Percentiles rank a stretch among this genome's conserved stretches.
Evolutionary conservation across 2,329 filamentous ascomycete species (phyloP).

Genomic region (Beauveria caledonica): DNA sequence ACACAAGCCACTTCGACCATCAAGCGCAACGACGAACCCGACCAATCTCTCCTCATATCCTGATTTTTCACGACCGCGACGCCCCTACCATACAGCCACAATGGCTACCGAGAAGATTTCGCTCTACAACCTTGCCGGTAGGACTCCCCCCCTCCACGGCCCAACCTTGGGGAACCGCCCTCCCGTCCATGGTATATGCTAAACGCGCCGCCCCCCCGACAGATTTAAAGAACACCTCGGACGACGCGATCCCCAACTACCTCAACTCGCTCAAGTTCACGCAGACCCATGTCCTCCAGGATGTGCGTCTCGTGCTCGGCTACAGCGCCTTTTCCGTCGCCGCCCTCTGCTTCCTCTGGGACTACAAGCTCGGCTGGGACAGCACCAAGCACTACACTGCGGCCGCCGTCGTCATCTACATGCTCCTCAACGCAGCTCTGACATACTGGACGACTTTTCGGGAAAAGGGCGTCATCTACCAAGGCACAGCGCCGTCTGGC

Average conservation of each 20-base stretch:
- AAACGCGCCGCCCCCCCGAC: conserved; percentile 10
- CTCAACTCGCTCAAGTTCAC: conserved; percentile 79
- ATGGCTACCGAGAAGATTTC: conserved; percentile 50
- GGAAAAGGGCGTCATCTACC: conserved; percentile 76
- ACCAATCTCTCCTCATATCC: not conserved
- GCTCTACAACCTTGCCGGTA: conserved; percentile 60
- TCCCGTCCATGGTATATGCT: too few relatives aligned
- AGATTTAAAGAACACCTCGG: conserved; percentile 96
- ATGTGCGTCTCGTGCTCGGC: conserved; percentile 75
- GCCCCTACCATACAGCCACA: conserved; percentile 8
- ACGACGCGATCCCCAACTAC: conserved; percentile 91
- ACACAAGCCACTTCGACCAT: conserved; percentile 16
- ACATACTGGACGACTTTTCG: conserved; percentile 79
- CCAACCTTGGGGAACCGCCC: not conserved
- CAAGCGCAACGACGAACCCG: not conserved
- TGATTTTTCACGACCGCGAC: not conserved
- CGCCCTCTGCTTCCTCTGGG: conserved; percentile 78
- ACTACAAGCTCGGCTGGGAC: conserved; percentile 88
- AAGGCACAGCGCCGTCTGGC: conserved; percentile 58
- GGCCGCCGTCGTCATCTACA: conserved; percentile 71
- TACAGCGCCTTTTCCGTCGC: conserved; percentile 75
- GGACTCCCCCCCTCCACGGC: not conserved
- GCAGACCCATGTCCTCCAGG: conserved; percentile 71
- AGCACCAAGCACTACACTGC: conserved; percentile 74
- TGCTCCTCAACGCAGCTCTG: conserved; percentile 66